Evolutionary conservation across 352 stramenopile genomes (phyloP).

Genomic region (Globisporangium barbulae): DNA sequence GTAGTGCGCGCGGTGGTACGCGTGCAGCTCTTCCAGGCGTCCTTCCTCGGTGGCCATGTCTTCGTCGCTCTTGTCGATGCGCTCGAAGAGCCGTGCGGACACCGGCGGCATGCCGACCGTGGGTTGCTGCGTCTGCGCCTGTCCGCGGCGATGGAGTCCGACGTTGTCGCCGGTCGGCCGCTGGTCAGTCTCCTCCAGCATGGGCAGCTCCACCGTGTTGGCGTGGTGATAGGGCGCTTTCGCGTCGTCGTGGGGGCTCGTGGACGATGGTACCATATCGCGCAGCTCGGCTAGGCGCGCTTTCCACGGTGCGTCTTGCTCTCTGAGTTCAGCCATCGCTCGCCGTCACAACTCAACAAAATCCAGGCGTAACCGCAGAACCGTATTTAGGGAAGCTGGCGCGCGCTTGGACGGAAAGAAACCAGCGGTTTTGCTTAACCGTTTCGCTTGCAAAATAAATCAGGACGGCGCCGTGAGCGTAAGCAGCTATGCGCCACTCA

Average conservation of each 20-base stretch:
- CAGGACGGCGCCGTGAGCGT: neutral
- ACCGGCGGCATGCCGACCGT: slow-evolving; percentile 4
- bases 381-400: neutral
- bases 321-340: slow-evolving; percentile 8
- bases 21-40: slow-evolving; percentile 50
- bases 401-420: no score
- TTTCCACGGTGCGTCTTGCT: slow-evolving; percentile 9
- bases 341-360: neutral
- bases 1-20: slow-evolving; percentile 36
- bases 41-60: slow-evolving; percentile 47
- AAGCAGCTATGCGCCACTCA: neutral
- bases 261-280: slow-evolving; percentile 16
- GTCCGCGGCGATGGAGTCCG: neutral
- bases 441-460: neutral
- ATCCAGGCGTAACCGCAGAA: neutral
- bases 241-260: slow-evolving; percentile 1
- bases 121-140: neutral
- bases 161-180: neutral
- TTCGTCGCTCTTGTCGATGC: slow-evolving; percentile 30
- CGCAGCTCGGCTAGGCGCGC: slow-evolving; percentile 15
- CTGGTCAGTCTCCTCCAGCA: slow-evolving; percentile 17
- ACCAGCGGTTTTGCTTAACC: neutral
- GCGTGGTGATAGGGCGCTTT: slow-evolving; percentile 10
- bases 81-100: slow-evolving; percentile 17
- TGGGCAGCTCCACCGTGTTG: slow-evolving; percentile 13